Evolutionary conservation across 257 asterid genomes (phyloP), one percentile per base, ranked within the genome.

Genomic region (Osmanthus fragrans): DNA sequence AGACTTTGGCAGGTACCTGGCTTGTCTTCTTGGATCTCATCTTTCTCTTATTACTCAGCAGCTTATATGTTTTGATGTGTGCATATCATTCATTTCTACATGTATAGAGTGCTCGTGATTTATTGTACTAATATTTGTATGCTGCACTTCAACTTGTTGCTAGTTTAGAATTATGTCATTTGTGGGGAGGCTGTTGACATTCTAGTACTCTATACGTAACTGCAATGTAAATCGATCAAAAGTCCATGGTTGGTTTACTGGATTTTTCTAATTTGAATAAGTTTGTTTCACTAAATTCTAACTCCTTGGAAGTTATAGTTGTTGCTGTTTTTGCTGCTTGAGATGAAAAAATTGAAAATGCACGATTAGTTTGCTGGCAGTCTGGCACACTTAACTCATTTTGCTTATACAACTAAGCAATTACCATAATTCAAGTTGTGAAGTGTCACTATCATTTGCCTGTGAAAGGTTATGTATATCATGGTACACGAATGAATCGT

Each of bases 1-100:
- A 85, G 84, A 89, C 91, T 45, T 84, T 94, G 79, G 98, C 96
- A 83, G 97, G 97, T 90, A 87, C 29, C 81, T 74, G 70, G 56
- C 84, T 81, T 80, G 73, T 77, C 68, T 81, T 79, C 73, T 72
- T 54, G 16, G 51, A 68, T 63, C 58, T 72, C 76, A 49, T 45
- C 69, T 82, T 70, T 76, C 45, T 70, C 47, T 23, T 39, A 63
- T 63, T 63, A 33, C 76, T 80, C 58, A 66, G 40, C 70, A 70
- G 21, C 72, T 76, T 37, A 77, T 70, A 33, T 25, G 65, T 34
- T 51, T 27, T 63, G 73, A n/a, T 85, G 25, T 72, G 58, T 74
- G 21, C 36, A 25, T 23, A 49, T 77, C 67, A 70, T 51, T 80
- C 63, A 56, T 76, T 42, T 66, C 36, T 75, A 56, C 25, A 63